A percentile compares a stretch with the other conserved stretches of the same genome.
These are phyloP conservation scores for Venturiaceae sp. DNA, from an alignment of 2,329 filamentous ascomycete genomes.

Conservation along the genomic window DNA sequence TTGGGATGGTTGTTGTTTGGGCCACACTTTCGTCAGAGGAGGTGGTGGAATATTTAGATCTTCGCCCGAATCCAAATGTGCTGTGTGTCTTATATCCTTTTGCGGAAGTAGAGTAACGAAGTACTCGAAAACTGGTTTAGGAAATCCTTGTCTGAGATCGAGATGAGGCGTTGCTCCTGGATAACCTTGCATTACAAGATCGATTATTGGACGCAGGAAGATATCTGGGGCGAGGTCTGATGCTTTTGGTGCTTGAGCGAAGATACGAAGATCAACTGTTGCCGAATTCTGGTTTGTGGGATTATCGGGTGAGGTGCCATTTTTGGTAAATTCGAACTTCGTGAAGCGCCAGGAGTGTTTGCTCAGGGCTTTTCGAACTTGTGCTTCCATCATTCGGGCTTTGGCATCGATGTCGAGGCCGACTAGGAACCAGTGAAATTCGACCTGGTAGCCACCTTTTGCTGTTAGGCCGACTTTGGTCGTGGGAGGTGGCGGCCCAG, in stretches of 20 bases:
- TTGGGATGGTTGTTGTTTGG: constrained; percentile 24
- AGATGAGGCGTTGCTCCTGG: constrained; percentile 32
- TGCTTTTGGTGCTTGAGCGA: constrained; percentile 35
- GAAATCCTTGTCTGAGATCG: constrained; percentile 28
- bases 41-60: constrained; percentile 23
- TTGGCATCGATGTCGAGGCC: constrained; percentile 36
- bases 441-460: constrained; percentile 34
- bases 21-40: constrained; percentile 18
- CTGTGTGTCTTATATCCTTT: constrained; percentile 15
- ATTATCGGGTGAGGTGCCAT: constrained; percentile 28
- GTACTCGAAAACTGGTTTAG: constrained; percentile 30
- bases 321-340: constrained; percentile 27
- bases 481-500: constrained; percentile 33
- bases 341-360: constrained; percentile 25
- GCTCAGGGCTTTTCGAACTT: constrained; percentile 23
- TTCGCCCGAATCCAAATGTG: constrained; percentile 20
- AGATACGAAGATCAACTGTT: constrained; percentile 38
- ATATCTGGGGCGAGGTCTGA: constrained; percentile 21
- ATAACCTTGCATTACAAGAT: constrained; percentile 34
- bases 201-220: constrained; percentile 30
- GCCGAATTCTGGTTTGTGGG: constrained; percentile 36
- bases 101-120: constrained; percentile 27
- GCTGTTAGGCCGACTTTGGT: constrained; percentile 36
- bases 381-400: constrained; percentile 31
- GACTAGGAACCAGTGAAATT: constrained; percentile 33